Conservation (phyloP, 163 green algal genomes). For the Prototheca wickerhamii region DNA sequence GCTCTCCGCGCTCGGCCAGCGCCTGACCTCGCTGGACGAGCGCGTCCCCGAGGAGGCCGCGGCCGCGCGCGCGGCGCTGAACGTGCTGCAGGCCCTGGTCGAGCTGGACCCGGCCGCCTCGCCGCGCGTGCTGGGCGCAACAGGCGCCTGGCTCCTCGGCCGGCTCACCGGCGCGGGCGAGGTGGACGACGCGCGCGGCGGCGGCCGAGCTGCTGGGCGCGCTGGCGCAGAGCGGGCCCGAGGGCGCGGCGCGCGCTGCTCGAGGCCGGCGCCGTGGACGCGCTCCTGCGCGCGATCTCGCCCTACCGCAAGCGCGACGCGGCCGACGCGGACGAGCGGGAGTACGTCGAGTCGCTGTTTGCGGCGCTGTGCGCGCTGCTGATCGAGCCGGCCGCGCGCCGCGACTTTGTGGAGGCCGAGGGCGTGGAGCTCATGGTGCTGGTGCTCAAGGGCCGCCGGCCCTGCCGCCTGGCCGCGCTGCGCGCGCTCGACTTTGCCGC, state of each 20-base stretch:
- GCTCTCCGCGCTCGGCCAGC: constrained; percentile 7
- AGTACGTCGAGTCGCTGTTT: constrained; percentile 81
- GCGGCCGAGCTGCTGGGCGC: constrained; percentile 69
- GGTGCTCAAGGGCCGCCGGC: constrained; percentile 66
- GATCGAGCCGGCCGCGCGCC: constrained; percentile 63
- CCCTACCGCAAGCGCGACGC: constrained; percentile 35
- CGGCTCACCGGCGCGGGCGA: constrained; percentile 53
- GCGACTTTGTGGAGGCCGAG: constrained; percentile 41
- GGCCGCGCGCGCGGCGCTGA: constrained; percentile 67
- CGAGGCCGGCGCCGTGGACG: constrained; percentile 61
- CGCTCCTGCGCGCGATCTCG: constrained; percentile 53
- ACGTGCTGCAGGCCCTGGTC: constrained; percentile 79
- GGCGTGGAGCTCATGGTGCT: constrained; percentile 93
- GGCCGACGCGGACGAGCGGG: constrained; percentile 56
- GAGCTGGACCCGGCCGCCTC: constrained; percentile 49
- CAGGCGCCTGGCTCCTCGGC: constrained; percentile 69
- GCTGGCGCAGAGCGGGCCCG: constrained; percentile 7
- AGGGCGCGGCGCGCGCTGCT: neutral
- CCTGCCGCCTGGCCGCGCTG: constrained; percentile 47
- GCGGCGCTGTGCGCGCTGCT: constrained; percentile 71
- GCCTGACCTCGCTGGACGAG: constrained; percentile 33
- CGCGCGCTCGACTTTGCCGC: constrained; percentile 75
- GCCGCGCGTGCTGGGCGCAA: neutral
- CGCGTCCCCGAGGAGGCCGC: constrained; percentile 57
- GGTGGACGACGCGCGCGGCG: constrained; percentile 46